phyloP scores from a whole-genome alignment of 192 early-diverging fungal species.

The Backusella sp. region DNA sequence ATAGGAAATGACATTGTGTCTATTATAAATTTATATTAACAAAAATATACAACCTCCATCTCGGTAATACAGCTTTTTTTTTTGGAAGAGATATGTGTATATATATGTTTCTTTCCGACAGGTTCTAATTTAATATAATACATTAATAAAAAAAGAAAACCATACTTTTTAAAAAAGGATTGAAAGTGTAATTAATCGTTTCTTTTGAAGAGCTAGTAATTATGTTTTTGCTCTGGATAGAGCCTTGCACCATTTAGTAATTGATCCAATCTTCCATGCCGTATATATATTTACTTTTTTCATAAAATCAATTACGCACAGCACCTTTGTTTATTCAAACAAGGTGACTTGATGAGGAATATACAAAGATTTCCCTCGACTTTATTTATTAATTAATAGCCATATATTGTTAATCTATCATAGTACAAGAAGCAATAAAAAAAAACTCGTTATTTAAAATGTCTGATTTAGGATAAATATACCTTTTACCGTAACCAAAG shows the following conservation, averaged over 20 bases:
- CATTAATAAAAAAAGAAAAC: background rate
- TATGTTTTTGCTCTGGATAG: too few species aligned
- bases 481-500: background rate
- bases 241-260: too few species aligned
- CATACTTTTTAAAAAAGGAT: background rate
- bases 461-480: background rate
- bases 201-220: too few species aligned
- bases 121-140: background rate
- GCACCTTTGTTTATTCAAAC: background rate
- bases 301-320: background rate
- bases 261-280: too few species aligned
- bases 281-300: background rate
- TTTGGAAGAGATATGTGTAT: background rate
- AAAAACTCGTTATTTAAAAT: background rate
- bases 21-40: background rate
- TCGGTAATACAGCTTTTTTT: background rate
- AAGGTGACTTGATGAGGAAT: background rate
- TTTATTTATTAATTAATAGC: background rate
- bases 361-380: background rate
- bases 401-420: background rate
- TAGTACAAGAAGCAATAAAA: too few species aligned
- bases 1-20: background rate
- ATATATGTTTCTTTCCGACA: background rate
- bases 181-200: too few species aligned
- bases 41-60: too few species aligned